Percentiles rank a stretch among this genome's conserved stretches.
phyloP scores from a whole-genome alignment of 2,329 filamentous ascomycete genomes.

The Nemania sp. region DNA sequence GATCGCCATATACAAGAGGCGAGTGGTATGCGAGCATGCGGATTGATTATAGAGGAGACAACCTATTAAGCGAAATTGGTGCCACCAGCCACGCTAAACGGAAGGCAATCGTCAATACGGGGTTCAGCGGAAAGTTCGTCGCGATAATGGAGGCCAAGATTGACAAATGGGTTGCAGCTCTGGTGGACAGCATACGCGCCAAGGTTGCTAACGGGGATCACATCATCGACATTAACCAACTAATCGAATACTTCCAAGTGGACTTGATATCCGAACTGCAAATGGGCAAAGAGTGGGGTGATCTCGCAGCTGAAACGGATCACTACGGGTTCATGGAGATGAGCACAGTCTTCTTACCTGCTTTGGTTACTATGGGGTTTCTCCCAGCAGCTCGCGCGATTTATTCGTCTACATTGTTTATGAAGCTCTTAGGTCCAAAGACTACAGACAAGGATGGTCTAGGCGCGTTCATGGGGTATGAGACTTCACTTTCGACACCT shows the following conservation, averaged over 20 bases:
- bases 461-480: constrained; percentile 29
- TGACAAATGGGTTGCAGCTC: constrained; percentile 26
- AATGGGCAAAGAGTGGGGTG: constrained; percentile 30
- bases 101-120: constrained; percentile 31
- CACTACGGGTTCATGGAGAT: constrained; percentile 30
- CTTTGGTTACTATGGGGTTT: constrained; percentile 21
- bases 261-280: constrained; percentile 31
- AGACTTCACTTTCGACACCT: not conserved
- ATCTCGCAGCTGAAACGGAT: constrained; percentile 30
- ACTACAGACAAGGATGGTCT: constrained; percentile 30
- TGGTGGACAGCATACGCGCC: constrained; percentile 24
- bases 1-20: constrained; percentile 31
- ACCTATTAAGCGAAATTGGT: constrained; percentile 28
- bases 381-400: constrained; percentile 25
- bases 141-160: constrained; percentile 32
- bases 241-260: constrained; percentile 33
- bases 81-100: constrained; percentile 30
- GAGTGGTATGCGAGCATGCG: constrained; percentile 31
- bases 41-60: constrained; percentile 33
- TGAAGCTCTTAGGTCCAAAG: constrained; percentile 29
- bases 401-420: constrained; percentile 27
- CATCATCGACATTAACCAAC: constrained; percentile 28
- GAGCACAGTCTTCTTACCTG: constrained; percentile 20
- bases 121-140: constrained; percentile 33
- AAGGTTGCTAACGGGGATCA: constrained; percentile 20